These are phyloP conservation scores for Rosa lucieae DNA, from an alignment of 306 rosid species.

Conservation along the genomic window DNA sequence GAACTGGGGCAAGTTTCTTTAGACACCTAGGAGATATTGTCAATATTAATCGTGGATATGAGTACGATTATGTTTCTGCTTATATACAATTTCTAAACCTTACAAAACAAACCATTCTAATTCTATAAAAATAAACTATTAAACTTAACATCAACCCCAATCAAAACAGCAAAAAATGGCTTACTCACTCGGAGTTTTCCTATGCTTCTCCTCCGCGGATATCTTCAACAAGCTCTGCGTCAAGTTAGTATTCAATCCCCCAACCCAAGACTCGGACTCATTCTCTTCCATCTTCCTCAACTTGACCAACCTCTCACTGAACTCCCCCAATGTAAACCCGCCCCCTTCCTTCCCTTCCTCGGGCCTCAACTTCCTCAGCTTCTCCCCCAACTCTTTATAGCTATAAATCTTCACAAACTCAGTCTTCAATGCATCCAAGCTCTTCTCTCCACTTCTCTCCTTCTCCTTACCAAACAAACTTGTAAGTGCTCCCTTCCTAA, in stretches of 20 bases:
- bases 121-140: not conserved
- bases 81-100: not conserved
- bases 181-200: conserved; percentile 30
- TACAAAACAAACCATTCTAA: not conserved
- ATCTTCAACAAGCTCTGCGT: conserved; percentile 6
- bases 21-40: not conserved
- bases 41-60: not conserved
- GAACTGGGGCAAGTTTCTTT: not conserved
- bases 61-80: not conserved
- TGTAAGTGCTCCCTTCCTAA: not conserved
- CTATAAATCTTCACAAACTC: conserved; percentile 40
- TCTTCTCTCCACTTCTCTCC: conserved; percentile 13
- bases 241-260: not conserved
- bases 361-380: conserved; percentile 64
- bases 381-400: conserved; percentile 47
- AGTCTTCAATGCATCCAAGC: conserved; percentile 14
- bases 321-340: conserved; percentile 62
- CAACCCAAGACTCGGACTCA: not conserved
- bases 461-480: conserved; percentile 39
- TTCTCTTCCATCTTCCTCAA: conserved; percentile 55
- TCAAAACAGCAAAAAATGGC: not conserved
- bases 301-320: conserved; percentile 63
- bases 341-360: conserved; percentile 29
- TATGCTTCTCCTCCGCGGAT: conserved; percentile 4
- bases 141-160: not conserved